These are phyloP conservation scores for Ochromonas danica DNA, from an alignment of 108 stramenopile genomes.

Conservation along the genomic window DNA sequence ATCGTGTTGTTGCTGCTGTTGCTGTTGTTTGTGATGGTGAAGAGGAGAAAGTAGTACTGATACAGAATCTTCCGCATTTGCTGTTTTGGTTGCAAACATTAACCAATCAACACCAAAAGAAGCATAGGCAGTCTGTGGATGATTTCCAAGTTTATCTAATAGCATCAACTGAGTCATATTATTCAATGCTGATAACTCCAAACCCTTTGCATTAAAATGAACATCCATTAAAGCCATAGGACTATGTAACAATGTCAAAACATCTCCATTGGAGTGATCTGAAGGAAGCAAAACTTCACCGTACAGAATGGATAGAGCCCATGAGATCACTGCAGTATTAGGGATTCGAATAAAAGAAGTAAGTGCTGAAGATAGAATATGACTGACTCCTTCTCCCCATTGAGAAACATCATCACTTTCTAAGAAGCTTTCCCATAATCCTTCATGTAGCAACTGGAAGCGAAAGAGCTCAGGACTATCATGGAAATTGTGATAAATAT, in stretches of 20 bases:
- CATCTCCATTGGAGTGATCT: background rate
- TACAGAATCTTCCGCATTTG: background rate
- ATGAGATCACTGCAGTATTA: slow-evolving; percentile 1
- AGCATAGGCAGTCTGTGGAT: background rate
- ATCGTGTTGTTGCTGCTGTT: too few species aligned
- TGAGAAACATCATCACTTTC: background rate
- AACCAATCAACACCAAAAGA: background rate
- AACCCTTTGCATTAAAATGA: background rate
- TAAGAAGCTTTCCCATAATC: background rate
- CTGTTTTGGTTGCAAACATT: background rate
- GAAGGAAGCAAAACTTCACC: background rate
- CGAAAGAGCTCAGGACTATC: slow-evolving; percentile 46
- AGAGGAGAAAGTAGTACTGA: background rate
- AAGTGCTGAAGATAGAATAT: slow-evolving; percentile 29
- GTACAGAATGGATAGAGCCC: slow-evolving; percentile 33
- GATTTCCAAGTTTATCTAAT: background rate
- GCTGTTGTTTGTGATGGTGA: background rate
- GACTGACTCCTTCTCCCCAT: background rate
- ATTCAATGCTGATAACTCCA: background rate
- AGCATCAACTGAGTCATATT: background rate
- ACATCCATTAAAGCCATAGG: background rate
- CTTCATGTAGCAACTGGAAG: background rate
- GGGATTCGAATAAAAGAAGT: slow-evolving; percentile 43
- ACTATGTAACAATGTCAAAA: background rate
- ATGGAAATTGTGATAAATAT: slow-evolving; percentile 12